phyloP scores from a whole-genome alignment of 2,329 filamentous ascomycete species.

The Aureobasidium sp. region DNA sequence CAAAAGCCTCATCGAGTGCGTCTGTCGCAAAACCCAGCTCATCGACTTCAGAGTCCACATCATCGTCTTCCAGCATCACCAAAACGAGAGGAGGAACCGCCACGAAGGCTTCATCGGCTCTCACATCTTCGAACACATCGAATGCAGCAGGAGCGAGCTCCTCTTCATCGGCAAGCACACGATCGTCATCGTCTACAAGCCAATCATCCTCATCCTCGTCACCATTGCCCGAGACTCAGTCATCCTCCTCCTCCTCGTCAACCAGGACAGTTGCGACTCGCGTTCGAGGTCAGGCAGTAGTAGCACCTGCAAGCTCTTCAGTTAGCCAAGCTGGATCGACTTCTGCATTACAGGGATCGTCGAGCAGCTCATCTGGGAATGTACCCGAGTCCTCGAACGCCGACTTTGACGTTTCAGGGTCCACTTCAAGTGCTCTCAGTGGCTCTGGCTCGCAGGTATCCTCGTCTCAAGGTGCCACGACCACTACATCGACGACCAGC shows the following conservation, averaged over 20 bases:
- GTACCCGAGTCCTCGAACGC: background rate
- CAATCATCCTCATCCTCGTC: background rate
- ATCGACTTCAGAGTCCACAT: background rate
- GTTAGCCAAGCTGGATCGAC: background rate
- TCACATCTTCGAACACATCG: background rate
- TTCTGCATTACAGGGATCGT: background rate
- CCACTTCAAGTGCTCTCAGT: background rate
- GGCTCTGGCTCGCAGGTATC: background rate
- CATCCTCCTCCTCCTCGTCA: background rate
- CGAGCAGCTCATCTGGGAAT: background rate
- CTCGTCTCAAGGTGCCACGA: background rate
- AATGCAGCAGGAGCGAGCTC: background rate
- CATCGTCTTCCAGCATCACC: background rate
- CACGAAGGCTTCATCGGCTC: background rate
- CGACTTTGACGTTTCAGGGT: background rate
- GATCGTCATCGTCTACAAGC: background rate
- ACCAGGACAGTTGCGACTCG: background rate
- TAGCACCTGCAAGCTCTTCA: background rate
- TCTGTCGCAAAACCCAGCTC: background rate
- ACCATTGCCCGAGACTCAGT: too few relatives aligned
- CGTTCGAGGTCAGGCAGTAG: background rate
- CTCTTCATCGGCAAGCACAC: background rate
- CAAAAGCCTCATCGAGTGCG: background rate
- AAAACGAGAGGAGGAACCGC: background rate
- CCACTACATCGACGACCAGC: background rate